Base-by-base conservation (phyloP, 1,284 basidiomycete species). In the Cryptococcus maquisensis region DNA sequence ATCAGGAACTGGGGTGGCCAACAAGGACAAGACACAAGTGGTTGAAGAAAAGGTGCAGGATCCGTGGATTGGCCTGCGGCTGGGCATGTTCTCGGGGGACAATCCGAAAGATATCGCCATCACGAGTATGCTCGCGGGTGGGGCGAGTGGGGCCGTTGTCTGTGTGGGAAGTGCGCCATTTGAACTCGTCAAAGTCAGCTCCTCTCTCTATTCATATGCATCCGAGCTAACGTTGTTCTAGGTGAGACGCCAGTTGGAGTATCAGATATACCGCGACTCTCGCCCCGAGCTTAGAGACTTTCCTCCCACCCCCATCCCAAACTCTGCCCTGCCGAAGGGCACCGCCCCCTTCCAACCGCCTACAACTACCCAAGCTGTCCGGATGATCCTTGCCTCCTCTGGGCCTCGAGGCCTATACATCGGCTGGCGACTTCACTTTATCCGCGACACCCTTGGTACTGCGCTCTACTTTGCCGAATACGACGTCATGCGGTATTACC, bases 191-290 rank as follows among this genome's bases (percentile, higher is more conserved):
- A 97, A 98, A 81, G 91, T 93, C n/a, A 62, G 63, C 78, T 57
- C 16, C 16, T 32, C 9, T 23, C 28, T 37, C 8, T 18, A 37
- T 13, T 3, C 13, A 16, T 8, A 15, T 10, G 13, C 1, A 13
- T 16, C 35, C 23, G 1, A 52, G 39, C 15, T 39, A 39, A 46
- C 40, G 21, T 13, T 18, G 39, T 18, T 20, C 44, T 65, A 90
- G 88, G 86, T 92, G 52, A 86, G 90, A 58, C 80, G 91, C 62
- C 94, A 98, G 68, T 80, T 98, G 48, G 95, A 98, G 76, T 98
- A 89, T 68, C 85, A 90, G 47, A 98, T 98, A 57, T 74, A 70
- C 55, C 62, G 70, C 4, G 73, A 73, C 52, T 62, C 65, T 5
- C 69, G 71, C 47, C 70, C 69, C 3, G 61, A 64, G 32, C 47